Percentiles rank a stretch among this genome's conserved stretches.
Evolutionary conservation across 78 protist species (phyloP).

Genomic region (Dictyostelium firmibasis): DNA sequence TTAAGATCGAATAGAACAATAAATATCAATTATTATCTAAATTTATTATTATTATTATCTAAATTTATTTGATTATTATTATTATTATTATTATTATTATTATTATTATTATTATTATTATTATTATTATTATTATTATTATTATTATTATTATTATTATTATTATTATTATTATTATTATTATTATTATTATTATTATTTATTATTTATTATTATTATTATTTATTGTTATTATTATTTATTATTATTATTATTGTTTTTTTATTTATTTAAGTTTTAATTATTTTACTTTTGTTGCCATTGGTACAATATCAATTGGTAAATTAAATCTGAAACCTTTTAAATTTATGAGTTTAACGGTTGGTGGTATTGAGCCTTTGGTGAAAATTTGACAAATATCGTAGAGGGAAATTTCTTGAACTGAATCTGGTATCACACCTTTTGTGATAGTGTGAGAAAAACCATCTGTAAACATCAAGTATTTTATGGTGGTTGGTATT

Average conservation of each 20-base stretch:
- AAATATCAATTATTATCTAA: too few species aligned
- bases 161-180: too few species aligned
- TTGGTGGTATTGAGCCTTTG: not conserved
- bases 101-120: too few species aligned
- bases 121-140: too few species aligned
- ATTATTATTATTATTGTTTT: not conserved
- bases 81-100: too few species aligned
- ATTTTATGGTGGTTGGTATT: not conserved
- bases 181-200: too few species aligned
- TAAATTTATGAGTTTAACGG: not conserved
- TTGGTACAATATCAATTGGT: constrained; percentile 10
- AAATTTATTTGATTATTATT: too few species aligned
- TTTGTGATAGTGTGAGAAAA: not conserved
- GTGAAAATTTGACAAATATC: not conserved
- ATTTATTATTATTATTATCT: too few species aligned
- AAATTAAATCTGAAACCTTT: constrained; percentile 1
- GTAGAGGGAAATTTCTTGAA: not conserved
- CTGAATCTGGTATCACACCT: not conserved
- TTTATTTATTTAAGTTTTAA: not conserved
- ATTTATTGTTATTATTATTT: too few species aligned
- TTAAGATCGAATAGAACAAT: too few species aligned
- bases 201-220: too few species aligned
- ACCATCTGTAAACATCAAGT: not conserved
- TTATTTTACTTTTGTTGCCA: constrained; percentile 1
- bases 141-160: too few species aligned